phyloP scores from a whole-genome alignment of 352 stramenopile genomes.

The Pythium insidiosum region DNA sequence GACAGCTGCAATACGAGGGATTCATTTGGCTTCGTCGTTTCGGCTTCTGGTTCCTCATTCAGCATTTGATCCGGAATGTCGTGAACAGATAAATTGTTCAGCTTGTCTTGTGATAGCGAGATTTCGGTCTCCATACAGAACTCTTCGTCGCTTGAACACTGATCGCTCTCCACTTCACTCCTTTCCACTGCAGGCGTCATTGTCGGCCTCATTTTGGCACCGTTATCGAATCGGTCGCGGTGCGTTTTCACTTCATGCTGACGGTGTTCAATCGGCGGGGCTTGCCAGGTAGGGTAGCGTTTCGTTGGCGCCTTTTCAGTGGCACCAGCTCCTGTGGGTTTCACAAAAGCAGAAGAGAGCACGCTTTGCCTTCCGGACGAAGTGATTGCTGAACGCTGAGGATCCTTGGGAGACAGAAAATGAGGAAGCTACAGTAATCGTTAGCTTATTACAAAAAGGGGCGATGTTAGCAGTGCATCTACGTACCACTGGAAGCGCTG shows the following conservation, averaged over 20 bases:
- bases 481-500: slow-evolving; percentile 24
- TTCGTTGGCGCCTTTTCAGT: too few relatives aligned
- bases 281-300: too few relatives aligned
- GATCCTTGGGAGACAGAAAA: slow-evolving; percentile 6
- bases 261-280: too few relatives aligned
- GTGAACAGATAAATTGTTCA: slow-evolving; percentile 54
- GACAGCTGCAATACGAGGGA: slow-evolving; percentile 31
- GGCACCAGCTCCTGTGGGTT: too few relatives aligned
- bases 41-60: slow-evolving; percentile 8
- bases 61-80: slow-evolving; percentile 30
- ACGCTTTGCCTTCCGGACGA: too few relatives aligned
- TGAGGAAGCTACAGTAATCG: slow-evolving; percentile 6
- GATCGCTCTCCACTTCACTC: slow-evolving; percentile 17
- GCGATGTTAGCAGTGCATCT: too few relatives aligned
- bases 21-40: slow-evolving; percentile 3
- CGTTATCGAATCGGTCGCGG: too few relatives aligned
- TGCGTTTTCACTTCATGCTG: too few relatives aligned
- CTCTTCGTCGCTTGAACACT: slow-evolving; percentile 53
- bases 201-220: too few relatives aligned
- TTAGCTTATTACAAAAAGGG: too few relatives aligned
- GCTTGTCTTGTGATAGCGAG: slow-evolving; percentile 57
- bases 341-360: too few relatives aligned
- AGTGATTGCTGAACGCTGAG: not conserved
- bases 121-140: slow-evolving; percentile 47
- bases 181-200: too few relatives aligned